phyloP scores from a whole-genome alignment of 2,329 filamentous ascomycete genomes.

The Drechslerella stenobrocha region DNA sequence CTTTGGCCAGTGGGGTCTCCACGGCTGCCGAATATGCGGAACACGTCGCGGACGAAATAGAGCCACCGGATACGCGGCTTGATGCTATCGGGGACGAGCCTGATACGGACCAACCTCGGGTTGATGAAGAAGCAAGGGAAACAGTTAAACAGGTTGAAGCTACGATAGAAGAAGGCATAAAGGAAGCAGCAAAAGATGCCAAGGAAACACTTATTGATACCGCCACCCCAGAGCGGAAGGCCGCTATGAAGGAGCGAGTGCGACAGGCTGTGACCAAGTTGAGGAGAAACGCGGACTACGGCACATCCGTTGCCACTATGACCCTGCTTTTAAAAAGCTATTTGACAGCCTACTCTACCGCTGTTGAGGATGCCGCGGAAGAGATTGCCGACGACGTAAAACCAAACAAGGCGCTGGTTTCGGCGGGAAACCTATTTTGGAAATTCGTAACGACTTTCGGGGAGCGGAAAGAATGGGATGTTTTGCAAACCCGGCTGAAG shows the following conservation, averaged over 20 bases:
- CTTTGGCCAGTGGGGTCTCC: conserved; percentile 83
- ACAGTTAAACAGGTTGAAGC: conserved; percentile 58
- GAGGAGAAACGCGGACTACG: conserved; percentile 76
- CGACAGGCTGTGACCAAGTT: conserved; percentile 76
- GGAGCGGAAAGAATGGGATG: conserved; percentile 72
- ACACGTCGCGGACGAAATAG: conserved; percentile 71
- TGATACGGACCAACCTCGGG: conserved; percentile 59
- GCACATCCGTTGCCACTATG: conserved; percentile 79
- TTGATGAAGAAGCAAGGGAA: conserved; percentile 58
- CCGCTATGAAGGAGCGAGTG: conserved; percentile 73
- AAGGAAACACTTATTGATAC: conserved; percentile 59
- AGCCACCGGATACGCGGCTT: conserved; percentile 67
- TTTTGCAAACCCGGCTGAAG: conserved; percentile 69
- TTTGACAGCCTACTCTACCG: conserved; percentile 74
- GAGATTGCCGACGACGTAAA: conserved; percentile 70
- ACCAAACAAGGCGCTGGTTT: conserved; percentile 73
- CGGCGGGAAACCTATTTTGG: conserved; percentile 80
- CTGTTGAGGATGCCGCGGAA: conserved; percentile 68
- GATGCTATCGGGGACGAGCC: conserved; percentile 56
- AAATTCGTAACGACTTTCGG: conserved; percentile 77
- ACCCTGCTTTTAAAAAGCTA: conserved; percentile 76
- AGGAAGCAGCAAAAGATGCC: conserved; percentile 58
- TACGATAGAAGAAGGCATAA: conserved; percentile 56
- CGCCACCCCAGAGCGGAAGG: conserved; percentile 61
- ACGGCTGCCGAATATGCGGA: conserved; percentile 75